A percentile compares a stretch with the other conserved stretches of the same genome.
These are phyloP conservation scores for Aspergillus bombycis DNA, from an alignment of 2,329 filamentous ascomycete genomes.

Conservation along the genomic window DNA sequence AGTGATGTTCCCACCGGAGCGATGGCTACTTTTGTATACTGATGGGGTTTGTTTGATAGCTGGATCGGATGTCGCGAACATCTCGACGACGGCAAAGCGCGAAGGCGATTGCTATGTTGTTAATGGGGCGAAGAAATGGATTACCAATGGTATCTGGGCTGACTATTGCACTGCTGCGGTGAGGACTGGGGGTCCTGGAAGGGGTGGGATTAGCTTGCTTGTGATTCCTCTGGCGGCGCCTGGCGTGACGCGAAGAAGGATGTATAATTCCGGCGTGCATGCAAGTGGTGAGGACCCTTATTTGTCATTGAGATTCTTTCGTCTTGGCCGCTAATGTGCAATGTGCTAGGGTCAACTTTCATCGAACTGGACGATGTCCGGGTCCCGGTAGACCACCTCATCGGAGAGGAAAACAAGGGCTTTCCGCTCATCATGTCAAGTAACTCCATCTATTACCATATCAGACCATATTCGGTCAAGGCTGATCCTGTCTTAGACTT, in stretches of 20 bases:
- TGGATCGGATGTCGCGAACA: slow-evolving; percentile 66
- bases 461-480: too few species aligned
- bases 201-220: slow-evolving; percentile 64
- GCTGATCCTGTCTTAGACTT: slow-evolving; percentile 54
- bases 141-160: slow-evolving; percentile 64
- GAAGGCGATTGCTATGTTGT: slow-evolving; percentile 61
- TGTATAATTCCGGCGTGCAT: slow-evolving; percentile 68
- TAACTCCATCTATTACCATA: slow-evolving; percentile 21
- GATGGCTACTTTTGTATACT: background rate
- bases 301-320: background rate
- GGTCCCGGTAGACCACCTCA: slow-evolving; percentile 69
- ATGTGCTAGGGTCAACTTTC: slow-evolving; percentile 52
- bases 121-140: slow-evolving; percentile 72
- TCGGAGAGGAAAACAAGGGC: slow-evolving; percentile 69
- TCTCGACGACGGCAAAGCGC: slow-evolving; percentile 61
- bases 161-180: slow-evolving; percentile 64
- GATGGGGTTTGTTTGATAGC: slow-evolving; percentile 36
- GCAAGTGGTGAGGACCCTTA: slow-evolving; percentile 55
- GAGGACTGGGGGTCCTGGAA: slow-evolving; percentile 63
- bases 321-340: background rate
- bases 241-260: slow-evolving; percentile 56
- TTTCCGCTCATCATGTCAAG: slow-evolving; percentile 75
- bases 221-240: slow-evolving; percentile 67
- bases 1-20: slow-evolving; percentile 15
- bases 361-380: slow-evolving; percentile 74